phyloP scores from a whole-genome alignment of 768 basidiomycete species.

The Termitomyces sp. region DNA sequence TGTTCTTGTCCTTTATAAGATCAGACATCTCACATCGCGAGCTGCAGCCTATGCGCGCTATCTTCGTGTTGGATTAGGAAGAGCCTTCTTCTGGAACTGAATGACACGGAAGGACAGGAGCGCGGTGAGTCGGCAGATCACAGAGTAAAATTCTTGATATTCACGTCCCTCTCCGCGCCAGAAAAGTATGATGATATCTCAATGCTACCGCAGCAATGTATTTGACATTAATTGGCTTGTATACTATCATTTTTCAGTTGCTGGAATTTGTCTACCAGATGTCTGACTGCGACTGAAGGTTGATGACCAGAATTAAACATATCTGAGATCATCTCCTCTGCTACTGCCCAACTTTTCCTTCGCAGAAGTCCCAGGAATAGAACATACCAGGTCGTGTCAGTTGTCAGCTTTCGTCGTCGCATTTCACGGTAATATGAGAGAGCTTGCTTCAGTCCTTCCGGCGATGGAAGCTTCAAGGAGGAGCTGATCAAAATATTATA shows the following conservation, averaged over 20 bases:
- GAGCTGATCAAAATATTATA: slow-evolving; percentile 78
- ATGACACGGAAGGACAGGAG: not conserved
- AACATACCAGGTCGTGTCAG: slow-evolving; percentile 73
- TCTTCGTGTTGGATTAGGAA: slow-evolving; percentile 54
- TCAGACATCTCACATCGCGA: not conserved
- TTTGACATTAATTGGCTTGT: not conserved
- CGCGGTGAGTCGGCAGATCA: not conserved
- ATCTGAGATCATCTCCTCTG: slow-evolving; percentile 52
- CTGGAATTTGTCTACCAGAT: slow-evolving; percentile 46
- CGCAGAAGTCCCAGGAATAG: slow-evolving; percentile 59
- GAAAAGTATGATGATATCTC: not conserved
- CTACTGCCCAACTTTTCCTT: slow-evolving; percentile 56
- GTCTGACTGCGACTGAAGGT: slow-evolving; percentile 38
- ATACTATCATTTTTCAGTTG: slow-evolving; percentile 1
- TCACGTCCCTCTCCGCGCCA: not conserved
- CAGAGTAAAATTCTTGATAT: not conserved
- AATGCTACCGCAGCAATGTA: not conserved
- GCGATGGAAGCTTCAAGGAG: slow-evolving; percentile 46
- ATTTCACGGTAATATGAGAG: slow-evolving; percentile 60
- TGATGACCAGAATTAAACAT: slow-evolving; percentile 45
- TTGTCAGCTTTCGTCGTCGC: slow-evolving; percentile 38
- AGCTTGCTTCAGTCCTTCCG: slow-evolving; percentile 49
- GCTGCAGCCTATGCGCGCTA: slow-evolving; percentile 67
- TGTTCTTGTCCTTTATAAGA: slow-evolving; percentile 12
- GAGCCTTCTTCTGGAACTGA: slow-evolving; percentile 56